Base-by-base conservation (phyloP, 768 basidiomycete species). In the Phlebiopsis flavidoalba region DNA sequence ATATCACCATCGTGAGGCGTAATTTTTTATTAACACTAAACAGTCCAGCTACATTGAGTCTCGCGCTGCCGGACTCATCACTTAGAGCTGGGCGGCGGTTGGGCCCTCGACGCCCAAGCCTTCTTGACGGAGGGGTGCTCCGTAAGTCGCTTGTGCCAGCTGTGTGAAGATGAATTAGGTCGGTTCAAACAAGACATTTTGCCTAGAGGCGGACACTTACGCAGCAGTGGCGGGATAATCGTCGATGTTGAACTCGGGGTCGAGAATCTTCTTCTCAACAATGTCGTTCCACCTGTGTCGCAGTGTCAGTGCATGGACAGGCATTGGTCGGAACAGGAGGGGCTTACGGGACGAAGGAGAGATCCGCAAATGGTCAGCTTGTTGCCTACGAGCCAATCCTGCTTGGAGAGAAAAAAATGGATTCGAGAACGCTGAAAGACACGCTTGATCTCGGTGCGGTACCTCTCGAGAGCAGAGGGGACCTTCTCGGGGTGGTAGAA, bases 401-500 rank as follows among this genome's bases (percentile, higher is more conserved):
- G 64, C 60, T 67, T 68, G 5, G 26, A 59, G 14, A 70, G 60
- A 6, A 59, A 8, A 70, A 58, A 6, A 71, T 65, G 35, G 35
- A 45, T 12, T 68, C 60, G 14, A 70, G 58, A 33, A 70, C 67
- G 22, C 62, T 40, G 15, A 67, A 65, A 37, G 12, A 70, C 68
- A 22, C 69, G 63, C 11, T 49, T 24, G 17, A 57, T 65, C 60
- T 70, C 69, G 22, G 64, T 59, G 24, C 57, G n/a, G 63, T 68
- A 70, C 5, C 69, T 59, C 48, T 65, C 64, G 21, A 58, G 24
- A 24, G 69, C 68, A 49, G 50, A 56, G 5, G 61, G 67, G 43
- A 67, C 45, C 59, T 65, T 64, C 64, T 70, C 67, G 1, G 65
- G 46, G 56, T 67, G 67, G 58, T 51, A 65, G 0, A 33, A 17